Conservation (phyloP, 208 protist species). For the Trypanosoma theileri region DNA sequence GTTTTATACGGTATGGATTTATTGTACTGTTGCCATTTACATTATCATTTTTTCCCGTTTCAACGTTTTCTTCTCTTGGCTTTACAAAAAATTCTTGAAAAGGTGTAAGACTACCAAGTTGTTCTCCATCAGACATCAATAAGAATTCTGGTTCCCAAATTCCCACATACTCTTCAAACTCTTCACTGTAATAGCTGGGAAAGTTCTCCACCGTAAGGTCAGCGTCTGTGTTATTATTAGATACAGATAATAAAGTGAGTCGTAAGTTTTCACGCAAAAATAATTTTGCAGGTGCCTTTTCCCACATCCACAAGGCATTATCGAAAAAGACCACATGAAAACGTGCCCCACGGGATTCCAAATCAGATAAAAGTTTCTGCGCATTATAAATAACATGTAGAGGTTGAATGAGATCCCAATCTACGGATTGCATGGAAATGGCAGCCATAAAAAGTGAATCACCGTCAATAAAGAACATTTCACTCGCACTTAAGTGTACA, state of each 20-base stretch:
- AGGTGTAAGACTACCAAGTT: conserved; percentile 54
- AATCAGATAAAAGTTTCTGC: conserved; percentile 67
- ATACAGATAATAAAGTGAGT: conserved; percentile 38
- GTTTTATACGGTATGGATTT: conserved; percentile 14
- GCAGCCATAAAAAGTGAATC: conserved; percentile 88
- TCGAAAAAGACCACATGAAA: conserved; percentile 91
- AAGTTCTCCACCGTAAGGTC: conserved; percentile 64
- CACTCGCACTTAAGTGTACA: conserved; percentile 80
- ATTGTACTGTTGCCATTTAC: conserved; percentile 16
- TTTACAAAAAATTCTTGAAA: conserved; percentile 54
- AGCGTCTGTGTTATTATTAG: conserved; percentile 35
- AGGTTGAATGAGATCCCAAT: conserved; percentile 89
- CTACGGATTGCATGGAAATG: conserved; percentile 68
- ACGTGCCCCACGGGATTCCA: conserved; percentile 67
- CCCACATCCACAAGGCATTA: conserved; percentile 70
- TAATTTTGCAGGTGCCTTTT: conserved; percentile 69
- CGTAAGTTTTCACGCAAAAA: conserved; percentile 79
- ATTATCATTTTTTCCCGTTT: conserved; percentile 11
- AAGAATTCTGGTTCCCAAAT: conserved; percentile 85
- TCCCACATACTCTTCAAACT: conserved; percentile 57
- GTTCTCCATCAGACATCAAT: conserved; percentile 87
- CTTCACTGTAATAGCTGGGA: conserved; percentile 61
- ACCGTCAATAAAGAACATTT: conserved; percentile 93
- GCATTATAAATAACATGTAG: conserved; percentile 87
- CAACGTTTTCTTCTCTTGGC: background rate